phyloP scores from a whole-genome alignment of 768 basidiomycete species.

The Podaxis sp. region DNA sequence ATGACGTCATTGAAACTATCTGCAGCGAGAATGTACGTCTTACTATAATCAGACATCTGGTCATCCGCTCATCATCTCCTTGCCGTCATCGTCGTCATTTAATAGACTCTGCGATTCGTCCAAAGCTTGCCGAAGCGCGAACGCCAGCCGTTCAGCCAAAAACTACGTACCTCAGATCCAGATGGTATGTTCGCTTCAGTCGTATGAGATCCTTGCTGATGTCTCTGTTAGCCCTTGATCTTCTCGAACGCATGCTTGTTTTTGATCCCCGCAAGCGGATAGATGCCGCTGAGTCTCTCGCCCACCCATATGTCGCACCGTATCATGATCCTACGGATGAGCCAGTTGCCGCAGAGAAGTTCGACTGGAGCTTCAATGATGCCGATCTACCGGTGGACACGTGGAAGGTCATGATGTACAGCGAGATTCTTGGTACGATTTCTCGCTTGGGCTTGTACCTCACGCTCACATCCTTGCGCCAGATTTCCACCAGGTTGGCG shows the following conservation, averaged over 20 bases:
- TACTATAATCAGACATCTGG: conserved; percentile 14
- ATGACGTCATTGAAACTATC: conserved; percentile 99
- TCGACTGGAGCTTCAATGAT: conserved; percentile 99
- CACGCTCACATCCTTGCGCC: not conserved
- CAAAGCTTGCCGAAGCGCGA: conserved; percentile 96
- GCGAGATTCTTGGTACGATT: conserved; percentile 86
- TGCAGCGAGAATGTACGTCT: conserved; percentile 89
- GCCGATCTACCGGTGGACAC: conserved; percentile 98
- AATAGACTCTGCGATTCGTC: conserved; percentile 95
- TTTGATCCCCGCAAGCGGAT: conserved; percentile 98
- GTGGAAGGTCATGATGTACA: conserved; percentile 99
- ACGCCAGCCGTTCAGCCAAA: conserved; percentile 92
- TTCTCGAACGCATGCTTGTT: conserved; percentile 98
- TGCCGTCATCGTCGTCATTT: conserved; percentile 12
- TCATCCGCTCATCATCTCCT: conserved; percentile 15
- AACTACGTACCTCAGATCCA: conserved; percentile 85
- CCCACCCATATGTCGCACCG: conserved; percentile 91
- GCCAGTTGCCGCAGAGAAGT: conserved; percentile 88
- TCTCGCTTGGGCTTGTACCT: not conserved
- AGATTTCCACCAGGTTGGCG: conserved; percentile 85
- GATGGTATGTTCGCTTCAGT: conserved; percentile 53
- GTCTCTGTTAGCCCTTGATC: conserved; percentile 72
- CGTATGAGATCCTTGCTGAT: not conserved
- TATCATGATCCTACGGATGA: conserved; percentile 99
- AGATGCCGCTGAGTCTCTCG: conserved; percentile 87